A percentile compares a stretch with the other conserved stretches of the same genome.
Evolutionary conservation across 2,329 filamentous ascomycete genomes (phyloP).

Genomic region (Exophiala alcalophila): DNA sequence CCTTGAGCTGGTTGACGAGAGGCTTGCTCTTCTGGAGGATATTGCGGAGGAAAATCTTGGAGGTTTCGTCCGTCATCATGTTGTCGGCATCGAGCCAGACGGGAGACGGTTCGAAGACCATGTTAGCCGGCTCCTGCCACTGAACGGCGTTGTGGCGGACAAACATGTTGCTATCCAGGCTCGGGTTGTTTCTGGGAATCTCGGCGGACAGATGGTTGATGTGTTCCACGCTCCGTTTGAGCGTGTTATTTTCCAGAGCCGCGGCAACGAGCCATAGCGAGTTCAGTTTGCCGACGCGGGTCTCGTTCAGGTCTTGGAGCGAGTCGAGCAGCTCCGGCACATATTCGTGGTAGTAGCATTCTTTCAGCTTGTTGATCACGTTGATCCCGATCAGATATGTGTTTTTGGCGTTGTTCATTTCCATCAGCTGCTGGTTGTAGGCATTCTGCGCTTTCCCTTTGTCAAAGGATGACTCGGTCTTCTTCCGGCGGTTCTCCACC

Average conservation of each 20-base stretch:
- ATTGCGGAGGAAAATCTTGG: slow-evolving; percentile 88
- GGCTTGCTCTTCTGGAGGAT: slow-evolving; percentile 86
- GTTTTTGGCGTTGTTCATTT: slow-evolving; percentile 98
- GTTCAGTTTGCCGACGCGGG: slow-evolving; percentile 79
- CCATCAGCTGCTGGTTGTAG: slow-evolving; percentile 85
- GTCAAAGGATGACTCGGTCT: slow-evolving; percentile 89
- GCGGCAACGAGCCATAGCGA: slow-evolving; percentile 78
- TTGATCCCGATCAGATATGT: slow-evolving; percentile 96
- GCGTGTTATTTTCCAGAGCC: slow-evolving; percentile 72
- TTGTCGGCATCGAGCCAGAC: slow-evolving; percentile 92
- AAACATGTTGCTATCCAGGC: slow-evolving; percentile 97
- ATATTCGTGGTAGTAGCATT: slow-evolving; percentile 96
- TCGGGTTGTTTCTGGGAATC: slow-evolving; percentile 81
- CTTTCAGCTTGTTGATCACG: slow-evolving; percentile 95
- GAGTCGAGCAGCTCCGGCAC: slow-evolving; percentile 87
- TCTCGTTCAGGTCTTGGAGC: slow-evolving; percentile 89
- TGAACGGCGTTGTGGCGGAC: slow-evolving; percentile 80
- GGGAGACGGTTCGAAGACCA: slow-evolving; percentile 87
- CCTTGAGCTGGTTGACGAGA: slow-evolving; percentile 73
- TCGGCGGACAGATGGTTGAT: slow-evolving; percentile 72
- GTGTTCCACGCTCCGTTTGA: slow-evolving; percentile 69
- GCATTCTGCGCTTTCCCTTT: slow-evolving; percentile 87
- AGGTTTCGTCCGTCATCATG: slow-evolving; percentile 81
- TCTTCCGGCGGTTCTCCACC: slow-evolving; percentile 90
- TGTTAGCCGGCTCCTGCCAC: slow-evolving; percentile 81